Conservation (phyloP, 805 yeast genomes). For the Lachancea thermotolerans region DNA sequence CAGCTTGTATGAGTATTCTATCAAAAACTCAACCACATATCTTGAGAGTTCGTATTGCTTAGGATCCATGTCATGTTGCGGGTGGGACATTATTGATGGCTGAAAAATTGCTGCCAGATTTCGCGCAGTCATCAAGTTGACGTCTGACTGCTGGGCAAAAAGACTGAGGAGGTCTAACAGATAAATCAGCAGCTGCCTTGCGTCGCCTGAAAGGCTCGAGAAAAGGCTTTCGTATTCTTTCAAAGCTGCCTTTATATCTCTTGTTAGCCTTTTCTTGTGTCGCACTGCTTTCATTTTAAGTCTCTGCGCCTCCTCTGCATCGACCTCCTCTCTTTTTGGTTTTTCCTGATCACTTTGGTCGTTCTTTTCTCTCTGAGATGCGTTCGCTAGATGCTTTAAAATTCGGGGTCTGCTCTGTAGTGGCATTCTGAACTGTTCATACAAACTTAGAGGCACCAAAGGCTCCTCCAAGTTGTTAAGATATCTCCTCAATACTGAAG, state of each 20-base stretch:
- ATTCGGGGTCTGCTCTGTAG: conserved; percentile 59
- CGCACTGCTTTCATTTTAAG: conserved; percentile 36
- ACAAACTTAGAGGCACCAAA: conserved; percentile 68
- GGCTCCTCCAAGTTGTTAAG: conserved; percentile 90
- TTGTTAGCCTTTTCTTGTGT: conserved; percentile 50
- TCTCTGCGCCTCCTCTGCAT: conserved; percentile 21
- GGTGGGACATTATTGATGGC: conserved; percentile 91
- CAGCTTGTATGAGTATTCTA: conserved; percentile 75
- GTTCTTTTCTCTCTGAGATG: conserved; percentile 1
- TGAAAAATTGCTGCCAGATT: conserved; percentile 95
- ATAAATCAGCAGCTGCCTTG: conserved; percentile 78
- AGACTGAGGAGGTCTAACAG: conserved; percentile 78
- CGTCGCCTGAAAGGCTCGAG: conserved; percentile 62
- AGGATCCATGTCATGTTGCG: conserved; percentile 86
- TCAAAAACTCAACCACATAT: conserved; percentile 79
- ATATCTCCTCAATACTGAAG: conserved; percentile 79
- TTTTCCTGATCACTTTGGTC: conserved; percentile 11
- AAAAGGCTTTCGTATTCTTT: conserved; percentile 66
- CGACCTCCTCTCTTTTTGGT: conserved; percentile 14
- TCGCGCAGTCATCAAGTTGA: conserved; percentile 85
- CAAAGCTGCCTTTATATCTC: conserved; percentile 62
- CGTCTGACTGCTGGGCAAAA: conserved; percentile 70
- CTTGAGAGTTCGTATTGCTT: conserved; percentile 85
- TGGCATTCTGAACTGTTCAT: conserved; percentile 75
- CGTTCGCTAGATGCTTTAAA: conserved; percentile 50